These are phyloP conservation scores for Penicillium sp. DNA, from an alignment of 2,329 filamentous ascomycete species.

Conservation along the genomic window DNA sequence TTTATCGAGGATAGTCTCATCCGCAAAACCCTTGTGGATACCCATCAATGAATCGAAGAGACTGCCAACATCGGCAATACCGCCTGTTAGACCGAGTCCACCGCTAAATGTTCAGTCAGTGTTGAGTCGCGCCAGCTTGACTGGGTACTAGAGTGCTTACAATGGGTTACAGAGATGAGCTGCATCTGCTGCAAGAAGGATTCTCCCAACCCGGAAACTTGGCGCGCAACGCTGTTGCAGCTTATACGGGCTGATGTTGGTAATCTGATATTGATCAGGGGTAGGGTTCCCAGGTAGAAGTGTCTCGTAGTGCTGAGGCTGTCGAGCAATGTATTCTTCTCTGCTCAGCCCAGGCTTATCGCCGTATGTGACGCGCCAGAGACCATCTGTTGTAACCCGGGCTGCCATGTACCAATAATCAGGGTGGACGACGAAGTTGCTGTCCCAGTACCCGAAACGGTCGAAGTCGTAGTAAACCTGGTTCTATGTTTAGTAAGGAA, in stretches of 20 bases:
- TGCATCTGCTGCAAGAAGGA: constrained; percentile 61
- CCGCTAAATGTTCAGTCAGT: constrained; percentile 39
- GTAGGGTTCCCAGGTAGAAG: constrained; percentile 63
- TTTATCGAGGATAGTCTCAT: constrained; percentile 45
- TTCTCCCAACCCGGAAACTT: constrained; percentile 57
- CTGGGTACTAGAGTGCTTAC: constrained; percentile 23
- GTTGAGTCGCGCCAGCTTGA: too few species aligned
- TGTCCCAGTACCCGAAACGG: constrained; percentile 33
- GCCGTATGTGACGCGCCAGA: constrained; percentile 66
- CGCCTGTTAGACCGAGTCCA: constrained; percentile 63
- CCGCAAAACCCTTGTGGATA: constrained; percentile 40
- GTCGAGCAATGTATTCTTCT: constrained; percentile 56
- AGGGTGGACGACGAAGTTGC: constrained; percentile 62
- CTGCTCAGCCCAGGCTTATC: constrained; percentile 54
- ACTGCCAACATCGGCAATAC: constrained; percentile 63
- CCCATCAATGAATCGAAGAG: constrained; percentile 59
- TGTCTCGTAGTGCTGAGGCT: constrained; percentile 56
- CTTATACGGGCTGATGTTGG: constrained; percentile 60
- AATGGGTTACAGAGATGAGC: constrained; percentile 60
- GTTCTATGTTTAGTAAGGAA: not conserved
- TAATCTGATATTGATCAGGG: constrained; percentile 57
- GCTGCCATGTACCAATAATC: constrained; percentile 65
- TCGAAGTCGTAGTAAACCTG: constrained; percentile 64
- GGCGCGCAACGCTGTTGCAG: constrained; percentile 62
- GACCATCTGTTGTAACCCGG: constrained; percentile 57